Percentiles rank a stretch among this genome's conserved stretches.
Conservation (phyloP, 192 early-diverging fungal species). For the Backusella psychrophila region DNA sequence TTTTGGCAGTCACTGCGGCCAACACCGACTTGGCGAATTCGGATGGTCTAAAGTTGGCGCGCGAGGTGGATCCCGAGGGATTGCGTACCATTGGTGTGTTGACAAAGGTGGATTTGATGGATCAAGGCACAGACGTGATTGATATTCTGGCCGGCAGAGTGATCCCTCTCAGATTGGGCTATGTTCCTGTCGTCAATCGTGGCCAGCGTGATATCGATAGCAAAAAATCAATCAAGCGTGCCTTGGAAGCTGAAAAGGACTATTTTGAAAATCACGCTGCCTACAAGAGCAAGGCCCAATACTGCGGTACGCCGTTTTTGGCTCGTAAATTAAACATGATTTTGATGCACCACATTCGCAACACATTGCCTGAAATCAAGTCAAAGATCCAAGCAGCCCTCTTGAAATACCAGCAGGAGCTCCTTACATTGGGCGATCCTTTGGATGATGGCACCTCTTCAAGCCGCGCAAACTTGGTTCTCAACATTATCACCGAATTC, state of each 20-base stretch:
- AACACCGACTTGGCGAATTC: conserved; percentile 99
- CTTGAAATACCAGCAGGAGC: conserved; percentile 83
- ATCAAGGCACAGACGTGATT: conserved; percentile 98
- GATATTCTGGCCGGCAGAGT: conserved; percentile 97
- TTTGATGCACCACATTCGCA: conserved; percentile 99
- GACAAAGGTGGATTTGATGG: conserved; percentile 99
- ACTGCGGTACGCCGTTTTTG: conserved; percentile 98
- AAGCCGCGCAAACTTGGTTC: conserved; percentile 85
- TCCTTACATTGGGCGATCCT: conserved; percentile 89
- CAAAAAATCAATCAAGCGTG: conserved; percentile 87
- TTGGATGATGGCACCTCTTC: conserved; percentile 67
- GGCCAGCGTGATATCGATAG: conserved; percentile 97
- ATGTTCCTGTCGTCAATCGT: conserved; percentile 99
- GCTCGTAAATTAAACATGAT: conserved; percentile 97
- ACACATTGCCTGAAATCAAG: conserved; percentile 98
- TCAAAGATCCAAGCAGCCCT: conserved; percentile 89
- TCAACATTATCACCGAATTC: conserved; percentile 99
- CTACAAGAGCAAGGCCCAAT: conserved; percentile 97
- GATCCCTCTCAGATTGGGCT: conserved; percentile 95
- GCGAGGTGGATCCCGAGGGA: conserved; percentile 97
- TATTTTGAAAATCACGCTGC: conserved; percentile 97
- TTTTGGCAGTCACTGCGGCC: conserved; percentile 95
- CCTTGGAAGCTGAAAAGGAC: conserved; percentile 85
- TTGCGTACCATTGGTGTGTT: conserved; percentile 98
- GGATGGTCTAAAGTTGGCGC: conserved; percentile 95